Conservation (phyloP, 352 stramenopile species). For the Globisporangium barbulae region DNA sequence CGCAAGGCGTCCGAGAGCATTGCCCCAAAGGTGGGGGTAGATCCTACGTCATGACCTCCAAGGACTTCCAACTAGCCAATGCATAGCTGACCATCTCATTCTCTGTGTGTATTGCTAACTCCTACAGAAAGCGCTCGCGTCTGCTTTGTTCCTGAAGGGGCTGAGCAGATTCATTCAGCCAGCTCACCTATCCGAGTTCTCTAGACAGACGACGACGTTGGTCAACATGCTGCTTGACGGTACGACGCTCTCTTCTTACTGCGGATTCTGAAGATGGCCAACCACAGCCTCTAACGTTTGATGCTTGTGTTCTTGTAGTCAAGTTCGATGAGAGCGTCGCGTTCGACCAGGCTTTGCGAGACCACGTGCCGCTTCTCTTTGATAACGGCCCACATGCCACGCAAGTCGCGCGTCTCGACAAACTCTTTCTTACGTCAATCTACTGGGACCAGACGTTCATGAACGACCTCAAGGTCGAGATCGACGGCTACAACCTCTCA, state of each 20-base stretch:
- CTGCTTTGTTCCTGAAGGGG: conserved; percentile 36
- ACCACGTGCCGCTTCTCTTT: conserved; percentile 49
- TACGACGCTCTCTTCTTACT: conserved; percentile 10
- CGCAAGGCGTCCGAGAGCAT: conserved; percentile 4
- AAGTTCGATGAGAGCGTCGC: conserved; percentile 24
- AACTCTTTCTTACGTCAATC: conserved; percentile 31
- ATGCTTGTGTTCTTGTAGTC: conserved; percentile 18
- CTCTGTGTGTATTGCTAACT: neutral
- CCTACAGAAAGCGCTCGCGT: conserved; percentile 41
- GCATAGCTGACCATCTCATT: neutral
- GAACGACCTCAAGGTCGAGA: conserved; percentile 53
- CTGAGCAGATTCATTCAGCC: conserved; percentile 28
- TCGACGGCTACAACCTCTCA: conserved; percentile 44
- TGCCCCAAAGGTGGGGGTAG: neutral
- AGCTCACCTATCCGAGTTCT: conserved; percentile 23
- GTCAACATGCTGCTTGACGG: conserved; percentile 36
- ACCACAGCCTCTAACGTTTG: neutral
- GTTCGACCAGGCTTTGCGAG: conserved; percentile 39
- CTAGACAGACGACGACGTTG: conserved; percentile 27
- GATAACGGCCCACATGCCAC: conserved; percentile 19
- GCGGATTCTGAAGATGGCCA: too few species aligned
- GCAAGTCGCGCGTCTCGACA: conserved; percentile 35
- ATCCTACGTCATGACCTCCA: neutral
- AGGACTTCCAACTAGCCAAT: neutral
- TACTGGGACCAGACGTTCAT: conserved; percentile 43